Conservation (phyloP, 2,329 filamentous ascomycete species). For the Botrytis fabae region DNA sequence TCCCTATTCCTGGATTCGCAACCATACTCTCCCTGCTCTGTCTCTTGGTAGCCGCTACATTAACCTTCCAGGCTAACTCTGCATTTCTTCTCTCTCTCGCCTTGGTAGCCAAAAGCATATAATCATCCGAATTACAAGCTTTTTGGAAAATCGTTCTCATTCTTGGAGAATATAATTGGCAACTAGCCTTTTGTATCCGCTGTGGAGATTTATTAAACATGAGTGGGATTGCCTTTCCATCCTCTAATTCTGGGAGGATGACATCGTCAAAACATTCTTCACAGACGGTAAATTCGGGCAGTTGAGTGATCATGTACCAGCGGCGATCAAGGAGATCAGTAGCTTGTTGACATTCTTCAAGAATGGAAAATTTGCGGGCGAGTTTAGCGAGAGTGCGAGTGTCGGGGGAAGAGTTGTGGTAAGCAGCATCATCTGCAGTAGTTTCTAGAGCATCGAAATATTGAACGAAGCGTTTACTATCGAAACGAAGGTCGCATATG, state of each 20-base stretch:
- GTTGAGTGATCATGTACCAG: slow-evolving; percentile 76
- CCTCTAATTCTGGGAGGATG: slow-evolving; percentile 66
- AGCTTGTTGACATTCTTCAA: slow-evolving; percentile 41
- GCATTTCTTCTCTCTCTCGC: slow-evolving; percentile 54
- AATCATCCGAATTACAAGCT: slow-evolving; percentile 66
- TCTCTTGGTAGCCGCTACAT: slow-evolving; percentile 31
- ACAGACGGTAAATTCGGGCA: slow-evolving; percentile 81
- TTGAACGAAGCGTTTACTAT: slow-evolving; percentile 55
- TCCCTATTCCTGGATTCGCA: slow-evolving; percentile 26
- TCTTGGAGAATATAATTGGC: slow-evolving; percentile 76
- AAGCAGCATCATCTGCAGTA: slow-evolving; percentile 52
- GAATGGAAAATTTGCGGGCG: slow-evolving; percentile 29
- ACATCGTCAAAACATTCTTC: slow-evolving; percentile 82
- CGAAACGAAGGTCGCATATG: slow-evolving; percentile 69
- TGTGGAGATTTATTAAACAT: slow-evolving; percentile 65
- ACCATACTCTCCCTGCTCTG: slow-evolving; percentile 22
- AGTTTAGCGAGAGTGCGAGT: slow-evolving; percentile 35
- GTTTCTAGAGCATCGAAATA: slow-evolving; percentile 64
- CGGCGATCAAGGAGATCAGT: slow-evolving; percentile 56
- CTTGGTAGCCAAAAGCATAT: slow-evolving; percentile 59
- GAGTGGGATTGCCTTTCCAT: slow-evolving; percentile 56
- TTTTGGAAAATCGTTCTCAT: slow-evolving; percentile 75
- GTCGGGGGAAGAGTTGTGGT: slow-evolving; percentile 33
- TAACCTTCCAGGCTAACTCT: slow-evolving; percentile 33
- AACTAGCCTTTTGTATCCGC: slow-evolving; percentile 57